phyloP scores from a whole-genome alignment of 1,284 basidiomycete genomes.

The Boletus semigastroideus region DNA sequence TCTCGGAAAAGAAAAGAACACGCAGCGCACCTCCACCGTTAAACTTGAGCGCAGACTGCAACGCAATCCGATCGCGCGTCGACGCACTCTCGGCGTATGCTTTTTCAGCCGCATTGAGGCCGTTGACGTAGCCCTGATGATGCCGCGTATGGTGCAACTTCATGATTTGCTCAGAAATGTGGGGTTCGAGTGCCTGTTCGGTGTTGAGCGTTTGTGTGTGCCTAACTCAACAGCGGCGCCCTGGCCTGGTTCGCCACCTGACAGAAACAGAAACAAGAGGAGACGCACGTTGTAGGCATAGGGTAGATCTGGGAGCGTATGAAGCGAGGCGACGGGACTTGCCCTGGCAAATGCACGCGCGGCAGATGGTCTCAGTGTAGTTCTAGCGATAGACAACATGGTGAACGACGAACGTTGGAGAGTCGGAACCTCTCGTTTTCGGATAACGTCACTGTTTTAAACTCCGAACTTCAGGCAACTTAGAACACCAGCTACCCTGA shows the following conservation, averaged over 20 bases:
- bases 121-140: constrained; percentile 91
- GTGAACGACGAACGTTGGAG: constrained; percentile 6
- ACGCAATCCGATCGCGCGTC: constrained; percentile 80
- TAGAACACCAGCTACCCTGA: no score
- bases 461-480: no score
- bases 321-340: constrained; percentile 41
- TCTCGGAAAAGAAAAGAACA: no score
- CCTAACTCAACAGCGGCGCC: neutral
- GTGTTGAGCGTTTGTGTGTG: neutral
- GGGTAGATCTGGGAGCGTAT: constrained; percentile 85
- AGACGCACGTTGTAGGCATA: constrained; percentile 82
- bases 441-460: neutral
- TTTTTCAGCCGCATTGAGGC: constrained; percentile 90
- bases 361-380: constrained; percentile 40
- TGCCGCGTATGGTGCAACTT: constrained; percentile 95
- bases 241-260: neutral
- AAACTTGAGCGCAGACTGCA: constrained; percentile 87
- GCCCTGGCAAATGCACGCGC: constrained; percentile 39
- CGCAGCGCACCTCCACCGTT: constrained; percentile 77
- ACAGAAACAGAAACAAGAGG: neutral
- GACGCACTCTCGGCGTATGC: constrained; percentile 66
- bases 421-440: neutral
- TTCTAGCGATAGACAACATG: constrained; percentile 51
- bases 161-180: constrained; percentile 85
- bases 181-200: constrained; percentile 66